Evolutionary conservation across 2,329 filamentous ascomycete species (phyloP).

Genomic region (Pezicula radicicola): DNA sequence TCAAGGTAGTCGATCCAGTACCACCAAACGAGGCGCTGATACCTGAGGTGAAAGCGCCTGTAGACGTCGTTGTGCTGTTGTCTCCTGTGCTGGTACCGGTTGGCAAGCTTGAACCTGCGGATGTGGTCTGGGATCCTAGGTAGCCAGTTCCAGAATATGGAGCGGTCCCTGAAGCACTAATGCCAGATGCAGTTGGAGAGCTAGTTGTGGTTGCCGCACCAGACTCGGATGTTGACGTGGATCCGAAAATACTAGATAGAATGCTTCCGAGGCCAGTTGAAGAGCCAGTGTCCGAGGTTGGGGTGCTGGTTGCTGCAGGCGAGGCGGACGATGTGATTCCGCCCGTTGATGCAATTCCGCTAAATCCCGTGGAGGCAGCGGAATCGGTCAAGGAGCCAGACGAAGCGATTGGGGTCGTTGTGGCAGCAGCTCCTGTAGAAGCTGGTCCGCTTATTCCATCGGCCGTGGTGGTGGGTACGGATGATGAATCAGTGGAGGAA

Average conservation of each 20-base stretch:
- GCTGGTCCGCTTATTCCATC: background rate
- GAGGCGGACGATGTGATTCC: background rate
- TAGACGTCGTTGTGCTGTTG: conserved; percentile 7
- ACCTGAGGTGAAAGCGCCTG: background rate
- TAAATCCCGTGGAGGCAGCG: too few species aligned
- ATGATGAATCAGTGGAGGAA: too few species aligned
- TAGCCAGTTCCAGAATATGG: background rate
- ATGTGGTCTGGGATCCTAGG: background rate
- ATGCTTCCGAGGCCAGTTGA: conserved; percentile 3
- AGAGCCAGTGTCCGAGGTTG: background rate
- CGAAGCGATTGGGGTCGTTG: background rate
- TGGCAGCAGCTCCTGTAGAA: background rate
- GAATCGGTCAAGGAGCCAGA: background rate
- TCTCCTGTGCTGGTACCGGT: background rate
- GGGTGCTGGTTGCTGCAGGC: background rate
- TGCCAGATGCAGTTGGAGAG: conserved; percentile 1
- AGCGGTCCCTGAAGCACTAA: conserved; percentile 1
- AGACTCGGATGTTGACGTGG: background rate
- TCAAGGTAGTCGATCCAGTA: too few species aligned
- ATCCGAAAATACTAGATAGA: conserved; percentile 1
- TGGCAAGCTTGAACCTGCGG: conserved; percentile 2
- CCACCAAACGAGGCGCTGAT: conserved; percentile 2
- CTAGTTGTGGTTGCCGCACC: background rate
- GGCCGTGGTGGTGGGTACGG: too few species aligned
- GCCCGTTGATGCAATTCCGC: background rate